Base-by-base conservation (phyloP, 495 filamentous ascomycete species). In the Penicillium coffeae region DNA sequence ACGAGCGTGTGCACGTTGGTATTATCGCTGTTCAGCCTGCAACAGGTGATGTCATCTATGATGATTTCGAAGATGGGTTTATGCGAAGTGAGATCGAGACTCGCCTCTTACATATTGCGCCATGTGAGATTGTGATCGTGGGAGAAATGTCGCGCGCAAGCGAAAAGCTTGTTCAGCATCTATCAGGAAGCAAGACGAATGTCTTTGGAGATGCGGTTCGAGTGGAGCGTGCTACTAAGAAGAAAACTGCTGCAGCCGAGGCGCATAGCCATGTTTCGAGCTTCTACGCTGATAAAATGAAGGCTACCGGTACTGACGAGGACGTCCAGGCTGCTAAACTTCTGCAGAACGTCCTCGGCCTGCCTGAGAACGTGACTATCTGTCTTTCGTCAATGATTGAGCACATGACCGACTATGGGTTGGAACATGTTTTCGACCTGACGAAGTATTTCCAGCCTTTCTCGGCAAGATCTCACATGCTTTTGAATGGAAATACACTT, bases 391-490 rank as follows among this genome's bases (percentile, higher is more conserved):
- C 92, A 7, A 96, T 99, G 90, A 97, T 99, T 51, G 88, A 82
- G 7, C 91, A 99, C 60, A 75, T 99, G 67, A 83, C 85, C 20
- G 90, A 94, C 45, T 99, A 97, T 52, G 91, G 90, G 1, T 75
- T 99, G 34, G 86, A 99, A 60, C 91, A 99, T 70, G 88, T 99
- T 30, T 95, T 99, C 55, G 87, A 96, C 60, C 67, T 99, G 25
- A 97, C 93, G 7, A 96, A 95, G 52, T 95, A 97, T 61, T 99
- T 99, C 66, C 87, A 97, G 60, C 88, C 91, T 0, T 99, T 99
- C 66, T 95, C 88, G 58, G 88, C 92, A 2, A 76, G 93, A 21
- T 90, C 91, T 12, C 90, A 96, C 56, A 97, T 99, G 93, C 74
- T 97, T 3, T 75, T 99, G 50, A 96, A 95, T 58, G 93, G 91